Evolutionary conservation across 768 basidiomycete species (phyloP).

Genomic region (Lactarius akahatsu): DNA sequence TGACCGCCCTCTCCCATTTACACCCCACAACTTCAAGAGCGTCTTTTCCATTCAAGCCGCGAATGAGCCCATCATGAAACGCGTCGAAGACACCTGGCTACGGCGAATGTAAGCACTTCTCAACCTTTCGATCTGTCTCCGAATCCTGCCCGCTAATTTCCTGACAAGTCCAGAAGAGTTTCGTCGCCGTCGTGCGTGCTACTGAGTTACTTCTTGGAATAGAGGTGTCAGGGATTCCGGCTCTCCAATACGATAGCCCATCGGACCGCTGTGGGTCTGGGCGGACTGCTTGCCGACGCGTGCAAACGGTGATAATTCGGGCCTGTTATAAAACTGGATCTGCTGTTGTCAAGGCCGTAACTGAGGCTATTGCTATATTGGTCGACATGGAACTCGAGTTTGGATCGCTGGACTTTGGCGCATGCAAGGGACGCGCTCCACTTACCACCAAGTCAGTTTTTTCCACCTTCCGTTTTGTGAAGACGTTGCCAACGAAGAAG

Average conservation of each 20-base stretch:
- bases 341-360: slow-evolving; percentile 16
- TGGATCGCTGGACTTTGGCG: slow-evolving; percentile 2
- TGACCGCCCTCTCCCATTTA: slow-evolving; percentile 69
- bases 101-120: slow-evolving; percentile 55
- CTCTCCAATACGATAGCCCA: background rate
- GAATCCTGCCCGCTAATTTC: background rate
- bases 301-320: background rate
- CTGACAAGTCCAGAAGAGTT: slow-evolving; percentile 12
- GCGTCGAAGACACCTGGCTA: slow-evolving; percentile 64
- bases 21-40: slow-evolving; percentile 58
- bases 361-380: slow-evolving; percentile 17
- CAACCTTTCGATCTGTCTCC: background rate
- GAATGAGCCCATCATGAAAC: slow-evolving; percentile 78
- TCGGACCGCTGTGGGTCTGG: background rate
- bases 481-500: background rate
- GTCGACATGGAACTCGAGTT: slow-evolving; percentile 5
- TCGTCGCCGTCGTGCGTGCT: slow-evolving; percentile 11
- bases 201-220: slow-evolving; percentile 24
- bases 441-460: slow-evolving; percentile 24
- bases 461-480: background rate
- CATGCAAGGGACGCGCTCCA: background rate
- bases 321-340: slow-evolving; percentile 12
- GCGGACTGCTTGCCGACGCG: background rate
- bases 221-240: background rate
- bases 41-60: slow-evolving; percentile 74